Conservation (phyloP, 805 yeast species). For the Candida coquimbonensis region DNA sequence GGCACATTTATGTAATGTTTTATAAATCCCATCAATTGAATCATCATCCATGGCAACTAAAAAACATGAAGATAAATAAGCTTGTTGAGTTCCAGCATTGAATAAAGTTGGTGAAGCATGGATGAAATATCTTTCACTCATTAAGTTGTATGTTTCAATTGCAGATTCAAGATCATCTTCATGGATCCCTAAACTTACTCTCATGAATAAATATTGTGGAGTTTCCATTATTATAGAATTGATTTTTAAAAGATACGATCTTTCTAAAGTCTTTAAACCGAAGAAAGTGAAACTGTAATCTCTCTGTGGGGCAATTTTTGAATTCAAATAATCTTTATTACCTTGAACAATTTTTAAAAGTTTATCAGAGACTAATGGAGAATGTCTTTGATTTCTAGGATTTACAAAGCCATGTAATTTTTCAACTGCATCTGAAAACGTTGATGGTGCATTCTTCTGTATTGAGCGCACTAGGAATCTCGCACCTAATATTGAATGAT, state of each 20-base stretch:
- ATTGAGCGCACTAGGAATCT: slow-evolving; percentile 91
- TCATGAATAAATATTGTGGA: slow-evolving; percentile 85
- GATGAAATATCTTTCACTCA: slow-evolving; percentile 82
- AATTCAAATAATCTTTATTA: slow-evolving; percentile 60
- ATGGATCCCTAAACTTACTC: slow-evolving; percentile 92
- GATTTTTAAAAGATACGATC: slow-evolving; percentile 70
- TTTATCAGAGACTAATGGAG: slow-evolving; percentile 55
- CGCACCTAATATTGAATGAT: slow-evolving; percentile 90
- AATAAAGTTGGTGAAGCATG: slow-evolving; percentile 97
- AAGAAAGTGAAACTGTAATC: slow-evolving; percentile 77
- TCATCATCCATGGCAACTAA: slow-evolving; percentile 86
- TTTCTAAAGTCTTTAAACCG: slow-evolving; percentile 85
- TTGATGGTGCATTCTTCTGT: slow-evolving; percentile 88
- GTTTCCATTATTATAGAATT: slow-evolving; percentile 70
- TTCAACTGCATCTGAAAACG: slow-evolving; percentile 68
- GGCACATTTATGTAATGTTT: slow-evolving; percentile 83
- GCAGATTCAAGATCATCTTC: slow-evolving; percentile 58
- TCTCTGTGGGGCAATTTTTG: slow-evolving; percentile 67
- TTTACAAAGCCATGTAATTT: slow-evolving; percentile 72
- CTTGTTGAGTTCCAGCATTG: slow-evolving; percentile 84
- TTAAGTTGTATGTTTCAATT: slow-evolving; percentile 76
- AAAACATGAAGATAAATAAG: slow-evolving; percentile 89
- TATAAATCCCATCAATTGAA: slow-evolving; percentile 92
- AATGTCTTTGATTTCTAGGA: slow-evolving; percentile 64
- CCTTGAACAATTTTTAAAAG: slow-evolving; percentile 55